Evolutionary conservation across 139 green algal genomes (phyloP).

Genomic region (Prasinococcaceae sp.): DNA sequence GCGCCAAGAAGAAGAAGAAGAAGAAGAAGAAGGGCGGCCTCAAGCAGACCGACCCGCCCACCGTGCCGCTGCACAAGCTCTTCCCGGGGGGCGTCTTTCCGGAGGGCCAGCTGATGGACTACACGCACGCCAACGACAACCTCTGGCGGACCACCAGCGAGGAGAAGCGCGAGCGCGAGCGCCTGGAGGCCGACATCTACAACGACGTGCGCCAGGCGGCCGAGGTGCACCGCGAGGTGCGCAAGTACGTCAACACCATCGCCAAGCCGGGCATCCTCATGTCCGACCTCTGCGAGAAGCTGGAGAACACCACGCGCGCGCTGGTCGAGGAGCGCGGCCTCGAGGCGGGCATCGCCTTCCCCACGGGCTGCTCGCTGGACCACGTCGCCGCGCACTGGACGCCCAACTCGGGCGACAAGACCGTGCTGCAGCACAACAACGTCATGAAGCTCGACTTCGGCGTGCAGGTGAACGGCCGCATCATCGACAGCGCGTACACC

Average conservation of each 20-base stretch:
- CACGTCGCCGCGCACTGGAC: slow-evolving; percentile 93
- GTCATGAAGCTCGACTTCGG: slow-evolving; percentile 95
- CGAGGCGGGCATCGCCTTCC: slow-evolving; percentile 77
- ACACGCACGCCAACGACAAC: slow-evolving; percentile 61
- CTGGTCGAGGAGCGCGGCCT: slow-evolving; percentile 84
- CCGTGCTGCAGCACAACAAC: slow-evolving; percentile 90
- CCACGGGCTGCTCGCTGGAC: slow-evolving; percentile 89
- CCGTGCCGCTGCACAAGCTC: slow-evolving; percentile 66
- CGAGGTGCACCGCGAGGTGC: slow-evolving; percentile 91
- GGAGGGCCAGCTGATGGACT: slow-evolving; percentile 63
- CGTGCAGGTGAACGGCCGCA: slow-evolving; percentile 52
- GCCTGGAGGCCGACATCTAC: slow-evolving; percentile 54
- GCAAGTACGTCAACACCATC: slow-evolving; percentile 68
- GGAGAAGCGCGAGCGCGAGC: slow-evolving; percentile 78
- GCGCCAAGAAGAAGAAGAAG: too few relatives aligned
- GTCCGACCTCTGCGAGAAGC: slow-evolving; percentile 78
- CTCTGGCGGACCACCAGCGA: slow-evolving; percentile 73
- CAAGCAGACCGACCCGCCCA: slow-evolving; percentile 76
- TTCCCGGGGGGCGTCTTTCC: slow-evolving; percentile 67
- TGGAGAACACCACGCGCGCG: slow-evolving; percentile 70
- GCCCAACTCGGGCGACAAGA: slow-evolving; percentile 93
- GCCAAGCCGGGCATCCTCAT: slow-evolving; percentile 84
- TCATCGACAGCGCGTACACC: slow-evolving; percentile 95
- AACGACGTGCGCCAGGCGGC: slow-evolving; percentile 83
- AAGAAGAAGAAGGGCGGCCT: slow-evolving; percentile 28